Percentiles rank a stretch among this genome's conserved stretches.
phyloP scores from a whole-genome alignment of 768 basidiomycete genomes.

The Suillus tomentosus region DNA sequence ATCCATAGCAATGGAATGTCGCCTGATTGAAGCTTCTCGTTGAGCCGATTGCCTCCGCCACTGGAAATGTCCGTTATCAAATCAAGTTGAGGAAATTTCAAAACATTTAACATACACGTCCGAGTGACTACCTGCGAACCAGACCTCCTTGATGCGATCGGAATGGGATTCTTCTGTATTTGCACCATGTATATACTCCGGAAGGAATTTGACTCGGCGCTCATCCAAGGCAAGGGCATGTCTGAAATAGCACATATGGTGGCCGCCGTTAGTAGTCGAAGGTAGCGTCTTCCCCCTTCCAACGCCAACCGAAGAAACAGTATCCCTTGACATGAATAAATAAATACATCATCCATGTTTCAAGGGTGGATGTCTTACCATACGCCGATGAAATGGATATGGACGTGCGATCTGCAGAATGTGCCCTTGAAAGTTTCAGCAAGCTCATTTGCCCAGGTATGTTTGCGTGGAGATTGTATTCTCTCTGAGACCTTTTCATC shows the following conservation, averaged over 20 bases:
- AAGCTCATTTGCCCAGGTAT: conserved; percentile 14
- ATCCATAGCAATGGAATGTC: conserved; percentile 34
- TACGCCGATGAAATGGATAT: conserved; percentile 45
- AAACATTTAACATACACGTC: conserved; percentile 35
- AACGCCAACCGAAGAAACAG: conserved; percentile 48
- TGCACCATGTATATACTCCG: conserved; percentile 40
- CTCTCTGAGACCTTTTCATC: background rate
- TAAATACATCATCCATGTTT: background rate
- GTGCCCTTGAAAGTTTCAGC: conserved; percentile 29
- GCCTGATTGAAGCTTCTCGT: too few species aligned
- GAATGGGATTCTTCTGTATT: background rate
- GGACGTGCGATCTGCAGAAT: conserved; percentile 27
- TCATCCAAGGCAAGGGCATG: conserved; percentile 53
- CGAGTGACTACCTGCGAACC: conserved; percentile 44
- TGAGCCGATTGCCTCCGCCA: conserved; percentile 27
- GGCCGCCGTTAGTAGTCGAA: conserved; percentile 23
- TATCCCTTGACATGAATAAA: conserved; percentile 38
- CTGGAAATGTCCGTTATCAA: conserved; percentile 18
- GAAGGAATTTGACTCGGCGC: conserved; percentile 47
- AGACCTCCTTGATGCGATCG: conserved; percentile 39
- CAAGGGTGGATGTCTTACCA: conserved; percentile 34
- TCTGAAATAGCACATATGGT: conserved; percentile 44
- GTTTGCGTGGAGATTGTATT: background rate
- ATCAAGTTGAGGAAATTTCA: too few species aligned
- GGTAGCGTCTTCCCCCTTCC: conserved; percentile 34